Conservation (phyloP, 352 stramenopile genomes). For the Pythium dissimile region DNA sequence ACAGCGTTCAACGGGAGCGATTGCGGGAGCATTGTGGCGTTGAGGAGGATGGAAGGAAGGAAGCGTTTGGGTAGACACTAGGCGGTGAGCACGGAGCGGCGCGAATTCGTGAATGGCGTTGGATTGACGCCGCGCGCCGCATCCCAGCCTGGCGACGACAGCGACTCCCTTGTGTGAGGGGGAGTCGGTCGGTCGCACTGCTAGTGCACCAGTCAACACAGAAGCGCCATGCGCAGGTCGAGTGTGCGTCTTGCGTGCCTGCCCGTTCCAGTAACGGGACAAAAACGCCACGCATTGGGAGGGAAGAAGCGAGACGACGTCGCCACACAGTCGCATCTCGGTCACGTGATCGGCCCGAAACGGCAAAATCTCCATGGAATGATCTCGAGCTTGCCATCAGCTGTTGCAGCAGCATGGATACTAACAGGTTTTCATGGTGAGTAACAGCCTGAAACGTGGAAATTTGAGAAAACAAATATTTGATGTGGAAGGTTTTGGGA, state of each 20-base stretch:
- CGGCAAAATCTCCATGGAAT: background rate
- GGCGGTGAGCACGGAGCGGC: background rate
- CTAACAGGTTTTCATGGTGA: background rate
- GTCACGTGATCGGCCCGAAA: background rate
- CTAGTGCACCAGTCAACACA: constrained; percentile 7
- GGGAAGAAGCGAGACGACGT: background rate
- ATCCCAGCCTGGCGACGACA: too few species aligned
- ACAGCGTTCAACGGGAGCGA: constrained; percentile 48
- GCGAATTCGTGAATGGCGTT: constrained; percentile 8
- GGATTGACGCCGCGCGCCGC: too few species aligned
- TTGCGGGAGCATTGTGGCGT: constrained; percentile 15
- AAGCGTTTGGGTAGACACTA: background rate
- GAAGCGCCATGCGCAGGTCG: constrained; percentile 3
- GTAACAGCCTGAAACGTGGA: too few species aligned
- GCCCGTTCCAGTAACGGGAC: background rate
- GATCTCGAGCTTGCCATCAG: background rate
- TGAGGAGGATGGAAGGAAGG: background rate
- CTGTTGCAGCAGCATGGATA: background rate
- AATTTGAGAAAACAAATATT: too few species aligned
- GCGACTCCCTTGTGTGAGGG: too few species aligned
- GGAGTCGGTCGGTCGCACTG: background rate
- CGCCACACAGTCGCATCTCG: background rate
- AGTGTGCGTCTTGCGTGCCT: background rate
- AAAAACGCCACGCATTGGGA: too few species aligned
- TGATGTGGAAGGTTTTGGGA: constrained; percentile 4